Evolutionary conservation across 352 stramenopile species (phyloP), one percentile per base, ranked within the genome.

Genomic region (Aphanomyces invadans): DNA sequence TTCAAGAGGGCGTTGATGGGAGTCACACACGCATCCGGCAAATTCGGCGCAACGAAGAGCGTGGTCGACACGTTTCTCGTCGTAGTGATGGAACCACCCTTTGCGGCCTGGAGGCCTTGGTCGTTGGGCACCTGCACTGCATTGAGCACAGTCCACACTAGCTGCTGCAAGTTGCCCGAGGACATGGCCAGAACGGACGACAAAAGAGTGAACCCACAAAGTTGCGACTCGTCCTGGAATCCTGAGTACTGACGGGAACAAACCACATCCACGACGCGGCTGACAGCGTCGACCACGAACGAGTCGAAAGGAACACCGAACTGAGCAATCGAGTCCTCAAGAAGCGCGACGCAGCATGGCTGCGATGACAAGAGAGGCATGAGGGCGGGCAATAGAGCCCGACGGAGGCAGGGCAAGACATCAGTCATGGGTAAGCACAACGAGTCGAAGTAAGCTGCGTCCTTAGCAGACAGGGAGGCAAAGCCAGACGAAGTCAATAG

Each of bases 71-170:
- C 12, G 5, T 32, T 32, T 17, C 21, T n/a, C 23, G 49, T 57
- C 0, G 49, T 57, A 4, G 23, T 29, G 4, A 57, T 33, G 7
- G 49, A n/a, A 7, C 7, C 49, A 29, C 49, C 49, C 11, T 4
- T 2, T 39, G 49, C 23, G 9, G 29, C 49, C 19, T 38, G 25
- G 21, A 33, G 5, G 7, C 49, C 49, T 57, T 57, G 49, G 49
- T 57, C 49, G 49, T 57, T 57, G 49, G 49, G 49, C 12, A 57
- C 15, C 25, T 57, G 49, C 12, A 57, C 21, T 12, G 25, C 29
- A 29, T 57, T 33, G 12, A 57, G 23, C 12, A 57, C 12, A 11
- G 21, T 36, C 19, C 19, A 38, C 9, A 57, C 49, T 21, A 57
- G 25, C 15, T 33, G 49, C 49, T 33, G 15, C 19, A 57, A 29